These are phyloP conservation scores for Colletotrichum abscissum DNA, from an alignment of 2,329 filamentous ascomycete species.

Conservation along the genomic window DNA sequence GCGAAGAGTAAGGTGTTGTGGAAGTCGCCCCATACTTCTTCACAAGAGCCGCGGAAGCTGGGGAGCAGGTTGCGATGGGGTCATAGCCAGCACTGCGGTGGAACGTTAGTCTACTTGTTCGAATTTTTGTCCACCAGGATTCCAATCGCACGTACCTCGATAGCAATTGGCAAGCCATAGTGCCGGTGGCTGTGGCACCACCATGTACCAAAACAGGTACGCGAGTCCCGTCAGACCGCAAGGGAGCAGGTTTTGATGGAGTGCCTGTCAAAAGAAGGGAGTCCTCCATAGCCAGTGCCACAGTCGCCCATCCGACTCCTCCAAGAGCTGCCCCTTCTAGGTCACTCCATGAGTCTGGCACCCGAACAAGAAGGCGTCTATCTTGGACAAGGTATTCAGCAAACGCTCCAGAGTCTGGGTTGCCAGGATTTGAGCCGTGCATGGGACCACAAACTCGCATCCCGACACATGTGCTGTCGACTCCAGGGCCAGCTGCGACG, in stretches of 20 bases:
- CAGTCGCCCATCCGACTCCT: constrained; percentile 40
- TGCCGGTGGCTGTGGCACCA: constrained; percentile 43
- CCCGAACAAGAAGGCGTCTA: constrained; percentile 25
- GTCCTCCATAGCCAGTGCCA: constrained; percentile 9
- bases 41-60: neutral
- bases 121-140: no score
- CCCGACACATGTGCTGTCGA: neutral
- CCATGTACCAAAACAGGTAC: constrained; percentile 44
- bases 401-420: neutral
- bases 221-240: constrained; percentile 6
- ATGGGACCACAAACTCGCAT: neutral
- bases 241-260: constrained; percentile 34
- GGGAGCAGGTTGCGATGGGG: neutral
- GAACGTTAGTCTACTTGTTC: neutral
- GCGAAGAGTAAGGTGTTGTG: neutral
- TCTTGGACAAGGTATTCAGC: neutral
- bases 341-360: constrained; percentile 38
- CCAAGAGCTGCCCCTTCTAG: constrained; percentile 40
- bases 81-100: neutral
- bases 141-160: constrained; percentile 35
- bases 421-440: neutral
- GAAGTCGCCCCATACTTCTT: constrained; percentile 1
- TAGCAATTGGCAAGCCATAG: constrained; percentile 43
- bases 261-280: neutral
- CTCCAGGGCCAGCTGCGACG: neutral